Evolutionary conservation across 805 yeast genomes (phyloP).

Genomic region (Ogataea siamensis): DNA sequence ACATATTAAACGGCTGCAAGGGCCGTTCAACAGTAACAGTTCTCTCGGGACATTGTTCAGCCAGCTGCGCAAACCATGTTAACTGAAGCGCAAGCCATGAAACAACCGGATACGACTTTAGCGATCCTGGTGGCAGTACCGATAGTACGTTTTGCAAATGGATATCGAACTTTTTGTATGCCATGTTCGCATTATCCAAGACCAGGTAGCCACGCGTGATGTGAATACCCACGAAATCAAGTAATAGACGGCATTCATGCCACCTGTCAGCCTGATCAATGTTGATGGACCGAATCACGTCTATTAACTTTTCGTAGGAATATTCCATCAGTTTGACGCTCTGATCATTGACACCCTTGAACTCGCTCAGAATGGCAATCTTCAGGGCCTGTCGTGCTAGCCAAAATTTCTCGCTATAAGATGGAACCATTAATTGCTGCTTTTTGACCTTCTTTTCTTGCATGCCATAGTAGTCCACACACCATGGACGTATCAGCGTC

Average conservation of each 20-base stretch:
- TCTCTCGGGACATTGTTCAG: constrained; percentile 45
- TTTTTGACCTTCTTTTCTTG: constrained; percentile 41
- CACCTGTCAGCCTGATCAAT: constrained; percentile 33
- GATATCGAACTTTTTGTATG: constrained; percentile 60
- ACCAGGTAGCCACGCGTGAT: constrained; percentile 61
- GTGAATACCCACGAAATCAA: constrained; percentile 63
- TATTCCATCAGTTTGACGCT: constrained; percentile 51
- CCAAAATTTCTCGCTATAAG: constrained; percentile 36
- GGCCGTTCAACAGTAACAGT: constrained; percentile 38
- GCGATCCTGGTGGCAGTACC: constrained; percentile 32
- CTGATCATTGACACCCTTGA: constrained; percentile 43
- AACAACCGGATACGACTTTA: constrained; percentile 30
- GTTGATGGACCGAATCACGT: constrained; percentile 33
- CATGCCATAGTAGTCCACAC: constrained; percentile 43
- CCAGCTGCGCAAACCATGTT: constrained; percentile 61
- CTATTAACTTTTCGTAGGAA: constrained; percentile 50
- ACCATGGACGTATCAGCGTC: constrained; percentile 39
- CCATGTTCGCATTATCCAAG: constrained; percentile 53
- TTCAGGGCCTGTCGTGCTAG: constrained; percentile 52
- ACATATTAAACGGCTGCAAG: constrained; percentile 32
- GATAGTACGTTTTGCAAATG: constrained; percentile 56
- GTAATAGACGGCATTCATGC: constrained; percentile 45
- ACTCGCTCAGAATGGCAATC: constrained; percentile 48
- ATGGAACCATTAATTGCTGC: constrained; percentile 32
- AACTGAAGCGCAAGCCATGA: constrained; percentile 66